phyloP scores from a whole-genome alignment of 768 basidiomycete species.

The Neoboletus magnificus region DNA sequence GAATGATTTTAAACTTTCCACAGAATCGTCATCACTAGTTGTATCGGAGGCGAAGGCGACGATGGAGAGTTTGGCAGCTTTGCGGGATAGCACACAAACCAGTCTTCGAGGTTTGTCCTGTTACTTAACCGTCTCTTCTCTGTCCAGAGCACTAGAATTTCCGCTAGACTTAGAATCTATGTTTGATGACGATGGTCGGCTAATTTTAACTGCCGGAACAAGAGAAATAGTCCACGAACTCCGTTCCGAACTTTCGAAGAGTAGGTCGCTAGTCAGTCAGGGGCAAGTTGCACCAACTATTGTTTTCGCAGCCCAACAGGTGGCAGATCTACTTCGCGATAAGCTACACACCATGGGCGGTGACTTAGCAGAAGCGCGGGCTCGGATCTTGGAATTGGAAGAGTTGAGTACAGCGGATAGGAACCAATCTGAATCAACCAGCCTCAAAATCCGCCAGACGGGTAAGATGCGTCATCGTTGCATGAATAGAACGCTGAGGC shows the following conservation, averaged over 20 bases:
- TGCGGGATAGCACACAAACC: slow-evolving; percentile 20
- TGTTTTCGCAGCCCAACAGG: slow-evolving; percentile 42
- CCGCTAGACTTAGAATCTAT: slow-evolving; percentile 29
- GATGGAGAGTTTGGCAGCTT: slow-evolving; percentile 23
- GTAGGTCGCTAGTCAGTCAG: slow-evolving; percentile 20
- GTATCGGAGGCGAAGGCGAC: slow-evolving; percentile 24
- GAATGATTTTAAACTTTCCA: slow-evolving; percentile 25
- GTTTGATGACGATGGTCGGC: slow-evolving; percentile 26
- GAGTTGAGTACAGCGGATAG: slow-evolving; percentile 17
- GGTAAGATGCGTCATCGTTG: slow-evolving; percentile 12
- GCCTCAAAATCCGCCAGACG: slow-evolving; percentile 24
- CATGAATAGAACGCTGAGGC: slow-evolving; percentile 13
- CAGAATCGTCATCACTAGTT: slow-evolving; percentile 20
- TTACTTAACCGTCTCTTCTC: not conserved
- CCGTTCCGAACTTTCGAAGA: slow-evolving; percentile 34
- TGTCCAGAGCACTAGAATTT: not conserved
- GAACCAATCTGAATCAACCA: slow-evolving; percentile 18
- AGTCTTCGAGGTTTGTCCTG: slow-evolving; percentile 27
- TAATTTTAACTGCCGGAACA: slow-evolving; percentile 25
- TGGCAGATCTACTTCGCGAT: slow-evolving; percentile 46
- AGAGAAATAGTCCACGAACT: slow-evolving; percentile 33
- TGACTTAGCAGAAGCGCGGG: slow-evolving; percentile 42
- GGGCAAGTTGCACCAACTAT: not conserved
- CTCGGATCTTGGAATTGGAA: slow-evolving; percentile 39
- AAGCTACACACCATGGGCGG: slow-evolving; percentile 41